Base-by-base conservation (phyloP, 352 stramenopile species). In the Phytopythium montanum region DNA sequence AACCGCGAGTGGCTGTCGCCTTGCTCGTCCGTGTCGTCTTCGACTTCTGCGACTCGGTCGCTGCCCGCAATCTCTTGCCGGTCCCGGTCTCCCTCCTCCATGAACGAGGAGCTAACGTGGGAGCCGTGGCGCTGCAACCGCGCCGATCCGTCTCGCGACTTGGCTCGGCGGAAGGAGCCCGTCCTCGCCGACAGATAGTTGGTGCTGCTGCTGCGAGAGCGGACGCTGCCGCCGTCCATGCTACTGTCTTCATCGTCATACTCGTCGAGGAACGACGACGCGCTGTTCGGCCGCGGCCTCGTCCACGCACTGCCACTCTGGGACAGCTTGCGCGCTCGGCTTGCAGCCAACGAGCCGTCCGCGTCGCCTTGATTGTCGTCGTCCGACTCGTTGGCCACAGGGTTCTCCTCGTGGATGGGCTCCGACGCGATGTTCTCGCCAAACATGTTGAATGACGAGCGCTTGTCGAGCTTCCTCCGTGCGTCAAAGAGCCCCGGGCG, bases 341-440 rank as follows among this genome's bases (percentile, higher is more conserved):
- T 2, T 14, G 62, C 60, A 19, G 31, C 42, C 29, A 28, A 56
- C n/a, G 44, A 36, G 23, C 14, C 19, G 25, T 18, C 46, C 2
- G 13, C 39, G 12, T 23, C 52, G 49, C 2, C 25, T 18, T 21
- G 23, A 7, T 66, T 69, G 44, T 87, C 65, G 8, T 79, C 69
- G 25, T 84, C 75, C 16, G 72, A 81, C 49, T 92, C 78, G 12
- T 77, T 73, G 14, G 71, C 64, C n/a, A 62, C 66, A 26, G 74
- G 73, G 34, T 73, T 85, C 34, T 88, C 82, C 61, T 92, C 82
- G 59, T 87, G 64, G 36, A 91, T 89, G 10, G 73, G 69, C 18
- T 79, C 66, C 0, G 66, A 68, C 41, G 65, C 68, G 52, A 88
- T 65, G 0, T 70, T 64, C 31, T 90, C 82, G 10, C 72, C 72